Conservation (phyloP, 2,329 filamentous ascomycete genomes). For the Mycogone perniciosa region DNA sequence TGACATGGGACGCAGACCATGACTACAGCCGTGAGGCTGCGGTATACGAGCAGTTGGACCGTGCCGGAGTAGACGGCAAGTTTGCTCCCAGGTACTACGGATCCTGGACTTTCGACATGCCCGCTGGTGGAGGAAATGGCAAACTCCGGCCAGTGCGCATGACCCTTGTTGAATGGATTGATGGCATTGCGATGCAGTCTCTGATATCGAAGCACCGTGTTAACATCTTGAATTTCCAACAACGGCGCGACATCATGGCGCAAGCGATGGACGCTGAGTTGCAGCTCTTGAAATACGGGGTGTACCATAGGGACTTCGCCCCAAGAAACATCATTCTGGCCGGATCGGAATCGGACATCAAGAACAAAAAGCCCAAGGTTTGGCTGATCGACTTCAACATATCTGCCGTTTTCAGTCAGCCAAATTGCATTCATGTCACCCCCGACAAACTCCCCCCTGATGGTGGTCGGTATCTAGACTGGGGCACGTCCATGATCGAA, state of each 20-base stretch:
- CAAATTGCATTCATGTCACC: neutral
- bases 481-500: neutral
- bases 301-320: slow-evolving; percentile 1
- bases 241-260: slow-evolving; percentile 7
- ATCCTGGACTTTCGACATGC: slow-evolving; percentile 5
- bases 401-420: neutral
- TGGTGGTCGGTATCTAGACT: neutral
- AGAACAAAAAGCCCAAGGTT: neutral
- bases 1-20: neutral
- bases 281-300: neutral
- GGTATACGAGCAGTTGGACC: slow-evolving; percentile 7
- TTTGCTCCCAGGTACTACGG: slow-evolving; percentile 5
- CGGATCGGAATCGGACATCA: neutral
- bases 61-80: neutral
- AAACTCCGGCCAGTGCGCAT: slow-evolving; percentile 6
- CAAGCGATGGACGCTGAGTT: neutral
- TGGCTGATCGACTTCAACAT: slow-evolving; percentile 3
- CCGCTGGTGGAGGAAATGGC: neutral
- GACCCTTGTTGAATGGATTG: slow-evolving; percentile 9
- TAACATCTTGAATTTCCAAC: neutral
- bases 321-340: slow-evolving; percentile 4
- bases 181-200: slow-evolving; percentile 4
- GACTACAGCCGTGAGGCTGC: slow-evolving; percentile 6
- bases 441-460: neutral
- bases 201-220: neutral